phyloP scores from a whole-genome alignment of 2,329 filamentous ascomycete species.

The Teratosphaeria pseudoeucalypti region DNA sequence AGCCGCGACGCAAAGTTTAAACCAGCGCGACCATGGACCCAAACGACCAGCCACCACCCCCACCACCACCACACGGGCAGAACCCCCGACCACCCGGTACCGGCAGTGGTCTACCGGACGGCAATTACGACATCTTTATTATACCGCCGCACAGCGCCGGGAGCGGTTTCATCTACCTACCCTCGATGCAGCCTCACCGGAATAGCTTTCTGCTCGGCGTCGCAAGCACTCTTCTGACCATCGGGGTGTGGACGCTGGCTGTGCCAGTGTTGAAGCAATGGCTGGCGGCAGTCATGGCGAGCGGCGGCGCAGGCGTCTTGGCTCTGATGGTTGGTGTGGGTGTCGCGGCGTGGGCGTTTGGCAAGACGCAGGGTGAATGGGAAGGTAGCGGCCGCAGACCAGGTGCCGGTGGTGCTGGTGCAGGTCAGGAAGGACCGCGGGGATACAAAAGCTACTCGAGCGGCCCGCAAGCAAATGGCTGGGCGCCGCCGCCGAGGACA shows the following conservation, averaged over 20 bases:
- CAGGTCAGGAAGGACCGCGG: constrained; percentile 21
- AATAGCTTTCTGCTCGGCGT: constrained; percentile 90
- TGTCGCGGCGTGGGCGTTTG: constrained; percentile 67
- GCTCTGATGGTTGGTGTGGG: constrained; percentile 64
- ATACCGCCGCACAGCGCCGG: constrained; percentile 87
- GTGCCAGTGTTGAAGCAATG: constrained; percentile 64
- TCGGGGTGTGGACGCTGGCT: constrained; percentile 62
- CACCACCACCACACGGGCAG: constrained; percentile 76
- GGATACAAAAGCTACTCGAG: constrained; percentile 9
- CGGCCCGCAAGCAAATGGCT: constrained; percentile 14
- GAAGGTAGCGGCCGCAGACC: constrained; percentile 32
- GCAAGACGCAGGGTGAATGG: constrained; percentile 50
- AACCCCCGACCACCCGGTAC: constrained; percentile 54
- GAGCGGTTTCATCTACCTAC: constrained; percentile 86
- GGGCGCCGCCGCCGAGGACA: constrained; percentile 2
- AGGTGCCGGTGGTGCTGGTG: constrained; percentile 19
- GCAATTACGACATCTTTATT: constrained; percentile 96
- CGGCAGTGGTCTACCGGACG: constrained; percentile 52
- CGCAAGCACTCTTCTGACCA: constrained; percentile 60
- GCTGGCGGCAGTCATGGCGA: constrained; percentile 59
- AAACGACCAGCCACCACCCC: constrained; percentile 54
- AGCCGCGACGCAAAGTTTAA: neutral
- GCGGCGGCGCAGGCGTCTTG: constrained; percentile 60
- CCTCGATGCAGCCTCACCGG: constrained; percentile 70
- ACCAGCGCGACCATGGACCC: neutral